A percentile compares a stretch with the other conserved stretches of the same genome.
Evolutionary conservation across 2,329 filamentous ascomycete genomes (phyloP).

Genomic region (Aspergillus amoenus): DNA sequence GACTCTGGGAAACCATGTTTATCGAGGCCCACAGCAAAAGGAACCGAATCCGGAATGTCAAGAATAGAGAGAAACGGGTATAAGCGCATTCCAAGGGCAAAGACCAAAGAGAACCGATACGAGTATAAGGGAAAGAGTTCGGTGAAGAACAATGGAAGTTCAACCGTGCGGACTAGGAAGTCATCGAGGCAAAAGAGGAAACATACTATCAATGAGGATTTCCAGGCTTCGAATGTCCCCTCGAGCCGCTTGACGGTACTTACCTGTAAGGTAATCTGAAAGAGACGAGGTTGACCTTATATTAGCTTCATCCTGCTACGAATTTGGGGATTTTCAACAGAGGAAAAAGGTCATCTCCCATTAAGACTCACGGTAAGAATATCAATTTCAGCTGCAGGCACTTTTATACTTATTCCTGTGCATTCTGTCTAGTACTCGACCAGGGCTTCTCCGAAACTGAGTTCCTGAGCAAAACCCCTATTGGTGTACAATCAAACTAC

Average conservation of each 20-base stretch:
- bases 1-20: background rate
- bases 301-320: conserved; percentile 24
- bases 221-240: conserved; percentile 55
- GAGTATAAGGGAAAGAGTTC: conserved; percentile 38
- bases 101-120: conserved; percentile 58
- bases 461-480: conserved; percentile 17
- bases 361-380: conserved; percentile 19
- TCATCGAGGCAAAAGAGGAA: conserved; percentile 23
- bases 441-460: conserved; percentile 25
- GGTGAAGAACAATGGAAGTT: background rate
- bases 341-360: conserved; percentile 34
- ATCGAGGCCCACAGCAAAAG: background rate
- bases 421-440: conserved; percentile 13
- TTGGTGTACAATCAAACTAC: background rate
- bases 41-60: background rate
- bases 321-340: conserved; percentile 37
- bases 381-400: background rate
- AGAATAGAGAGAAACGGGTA: conserved; percentile 30
- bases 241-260: conserved; percentile 55
- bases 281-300: conserved; percentile 1
- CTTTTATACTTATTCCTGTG: background rate
- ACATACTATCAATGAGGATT: conserved; percentile 54
- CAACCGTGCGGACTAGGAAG: conserved; percentile 24
- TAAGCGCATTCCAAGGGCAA: conserved; percentile 55
- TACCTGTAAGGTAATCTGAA: background rate